phyloP scores from a whole-genome alignment of 345 rosid species.

The Melastoma malabathricum region DNA sequence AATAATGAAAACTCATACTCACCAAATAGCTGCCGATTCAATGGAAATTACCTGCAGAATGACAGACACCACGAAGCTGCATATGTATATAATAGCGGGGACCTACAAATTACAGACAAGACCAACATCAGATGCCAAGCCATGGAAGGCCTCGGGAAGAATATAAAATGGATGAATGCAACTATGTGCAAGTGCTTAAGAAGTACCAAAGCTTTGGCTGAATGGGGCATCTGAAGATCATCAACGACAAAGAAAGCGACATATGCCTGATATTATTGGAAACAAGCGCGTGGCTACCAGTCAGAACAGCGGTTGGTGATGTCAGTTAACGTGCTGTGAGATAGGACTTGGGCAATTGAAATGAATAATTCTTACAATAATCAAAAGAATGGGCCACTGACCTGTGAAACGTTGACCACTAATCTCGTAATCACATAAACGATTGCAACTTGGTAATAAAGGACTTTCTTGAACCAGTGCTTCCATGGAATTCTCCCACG shows the following conservation, averaged over 20 bases:
- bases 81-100: slow-evolving; percentile 80
- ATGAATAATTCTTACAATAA: background rate
- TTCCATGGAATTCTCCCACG: slow-evolving; percentile 64
- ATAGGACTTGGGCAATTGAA: no score
- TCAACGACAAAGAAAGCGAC: slow-evolving; percentile 85
- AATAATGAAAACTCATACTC: slow-evolving; percentile 2
- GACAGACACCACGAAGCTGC: slow-evolving; percentile 78
- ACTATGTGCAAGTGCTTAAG: background rate
- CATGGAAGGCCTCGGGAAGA: background rate
- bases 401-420: slow-evolving; percentile 83
- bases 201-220: slow-evolving; percentile 87
- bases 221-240: slow-evolving; percentile 67
- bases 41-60: slow-evolving; percentile 56
- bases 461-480: slow-evolving; percentile 73
- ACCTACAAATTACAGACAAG: slow-evolving; percentile 31
- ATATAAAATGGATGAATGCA: background rate
- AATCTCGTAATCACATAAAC: slow-evolving; percentile 79
- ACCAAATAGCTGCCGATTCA: slow-evolving; percentile 2
- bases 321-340: no score
- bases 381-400: slow-evolving; percentile 17
- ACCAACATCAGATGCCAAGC: slow-evolving; percentile 9
- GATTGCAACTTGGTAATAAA: slow-evolving; percentile 84
- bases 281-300: background rate
- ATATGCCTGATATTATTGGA: slow-evolving; percentile 45
- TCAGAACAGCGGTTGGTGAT: no score